phyloP scores from a whole-genome alignment of 345 rosid genomes.

The Ricinus communis region DNA sequence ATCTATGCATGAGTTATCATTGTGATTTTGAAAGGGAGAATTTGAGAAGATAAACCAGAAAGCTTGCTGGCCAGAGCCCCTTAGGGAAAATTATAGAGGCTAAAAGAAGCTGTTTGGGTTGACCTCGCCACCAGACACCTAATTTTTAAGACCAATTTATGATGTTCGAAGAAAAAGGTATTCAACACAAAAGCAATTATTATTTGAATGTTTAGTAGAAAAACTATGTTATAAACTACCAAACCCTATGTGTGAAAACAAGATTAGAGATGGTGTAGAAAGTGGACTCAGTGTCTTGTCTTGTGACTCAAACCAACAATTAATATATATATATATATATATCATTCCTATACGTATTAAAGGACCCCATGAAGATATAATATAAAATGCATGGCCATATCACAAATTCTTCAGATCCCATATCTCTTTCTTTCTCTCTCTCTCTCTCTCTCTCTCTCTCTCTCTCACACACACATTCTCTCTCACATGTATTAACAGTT shows the following conservation, averaged over 20 bases:
- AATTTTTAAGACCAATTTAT: neutral
- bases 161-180: too few species aligned
- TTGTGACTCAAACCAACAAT: conserved; percentile 27
- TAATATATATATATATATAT: neutral
- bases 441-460: conserved; percentile 12
- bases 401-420: neutral
- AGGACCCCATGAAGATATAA: conserved; percentile 20
- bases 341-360: conserved; percentile 26
- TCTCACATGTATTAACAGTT: conserved; percentile 33
- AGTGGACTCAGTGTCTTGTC: conserved; percentile 40
- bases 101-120: conserved; percentile 26
- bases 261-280: conserved; percentile 33
- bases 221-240: neutral
- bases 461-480: neutral
- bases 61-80: neutral
- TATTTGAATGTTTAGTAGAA: conserved; percentile 6
- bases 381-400: conserved; percentile 38
- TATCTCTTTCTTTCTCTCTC: neutral
- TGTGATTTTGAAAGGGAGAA: too few species aligned
- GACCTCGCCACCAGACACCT: conserved; percentile 28
- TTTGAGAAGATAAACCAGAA: neutral
- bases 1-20: too few species aligned
- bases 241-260: conserved; percentile 32
- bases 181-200: too few species aligned
- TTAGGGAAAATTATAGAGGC: neutral